Evolutionary conservation across 1,284 basidiomycete species (phyloP).

Genomic region (Sporisorium exsertum): DNA sequence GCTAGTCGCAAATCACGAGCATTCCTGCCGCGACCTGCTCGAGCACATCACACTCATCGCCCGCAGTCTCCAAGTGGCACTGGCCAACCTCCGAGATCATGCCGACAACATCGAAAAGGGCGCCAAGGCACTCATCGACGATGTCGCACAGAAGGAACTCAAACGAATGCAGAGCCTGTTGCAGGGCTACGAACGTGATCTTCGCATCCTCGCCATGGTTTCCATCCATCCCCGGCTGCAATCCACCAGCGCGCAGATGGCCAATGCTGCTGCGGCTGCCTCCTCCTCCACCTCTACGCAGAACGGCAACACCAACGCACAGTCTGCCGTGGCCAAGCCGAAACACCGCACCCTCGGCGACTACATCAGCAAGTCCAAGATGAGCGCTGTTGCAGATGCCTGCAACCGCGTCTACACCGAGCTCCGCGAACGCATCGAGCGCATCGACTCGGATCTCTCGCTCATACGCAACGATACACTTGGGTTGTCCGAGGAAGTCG

Average conservation of each 20-base stretch:
- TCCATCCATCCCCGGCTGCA: constrained; percentile 58
- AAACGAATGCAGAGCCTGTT: constrained; percentile 60
- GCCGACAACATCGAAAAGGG: constrained; percentile 56
- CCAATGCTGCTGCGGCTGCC: constrained; percentile 25
- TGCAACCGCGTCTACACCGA: constrained; percentile 51
- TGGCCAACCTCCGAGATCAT: constrained; percentile 62
- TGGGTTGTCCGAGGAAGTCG: constrained; percentile 52
- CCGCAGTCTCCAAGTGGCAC: constrained; percentile 57
- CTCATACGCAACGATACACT: constrained; percentile 53
- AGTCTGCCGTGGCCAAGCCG: constrained; percentile 14
- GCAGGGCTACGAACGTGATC: constrained; percentile 58
- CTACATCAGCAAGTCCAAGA: constrained; percentile 58
- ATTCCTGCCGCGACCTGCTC: constrained; percentile 32
- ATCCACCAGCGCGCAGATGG: constrained; percentile 22
- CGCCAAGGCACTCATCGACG: constrained; percentile 44
- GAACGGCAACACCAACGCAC: constrained; percentile 19
- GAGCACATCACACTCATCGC: constrained; percentile 51
- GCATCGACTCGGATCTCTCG: constrained; percentile 36
- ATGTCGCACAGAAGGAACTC: constrained; percentile 54
- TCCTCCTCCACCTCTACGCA: constrained; percentile 23
- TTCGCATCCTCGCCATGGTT: constrained; percentile 58
- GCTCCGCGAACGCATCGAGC: constrained; percentile 45
- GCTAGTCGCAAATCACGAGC: constrained; percentile 15
- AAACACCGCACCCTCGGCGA: constrained; percentile 58
- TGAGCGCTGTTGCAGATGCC: constrained; percentile 57